A percentile compares a stretch with the other conserved stretches of the same genome.
Evolutionary conservation across 2,329 filamentous ascomycete genomes (phyloP).

Genomic region (Penicillium capsulatum): DNA sequence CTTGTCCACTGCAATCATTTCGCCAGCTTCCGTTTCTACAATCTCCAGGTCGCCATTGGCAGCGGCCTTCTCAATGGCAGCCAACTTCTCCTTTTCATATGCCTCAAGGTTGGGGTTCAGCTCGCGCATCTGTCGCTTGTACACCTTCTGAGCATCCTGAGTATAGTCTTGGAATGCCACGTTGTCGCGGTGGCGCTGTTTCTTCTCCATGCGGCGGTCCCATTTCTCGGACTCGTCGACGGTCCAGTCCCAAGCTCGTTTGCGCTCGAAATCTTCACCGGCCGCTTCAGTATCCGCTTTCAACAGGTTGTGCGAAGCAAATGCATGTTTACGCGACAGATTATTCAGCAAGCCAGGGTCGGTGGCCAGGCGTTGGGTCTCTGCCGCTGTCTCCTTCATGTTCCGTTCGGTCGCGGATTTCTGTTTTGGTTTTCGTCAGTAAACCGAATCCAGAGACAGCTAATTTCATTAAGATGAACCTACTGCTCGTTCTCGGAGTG

Average conservation of each 20-base stretch:
- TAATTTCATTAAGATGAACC: slow-evolving; percentile 23
- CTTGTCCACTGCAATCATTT: slow-evolving; percentile 89
- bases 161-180: slow-evolving; percentile 87
- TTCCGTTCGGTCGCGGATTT: slow-evolving; percentile 53
- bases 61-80: slow-evolving; percentile 78
- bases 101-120: slow-evolving; percentile 71
- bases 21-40: slow-evolving; percentile 90
- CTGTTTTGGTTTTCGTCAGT: slow-evolving; percentile 28
- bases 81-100: slow-evolving; percentile 85
- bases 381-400: slow-evolving; percentile 75
- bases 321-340: slow-evolving; percentile 78
- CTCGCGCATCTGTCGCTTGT: slow-evolving; percentile 82
- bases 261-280: slow-evolving; percentile 92
- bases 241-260: slow-evolving; percentile 98
- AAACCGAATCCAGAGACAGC: background rate
- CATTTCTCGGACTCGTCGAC: slow-evolving; percentile 89
- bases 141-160: slow-evolving; percentile 83
- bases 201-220: slow-evolving; percentile 88
- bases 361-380: slow-evolving; percentile 72
- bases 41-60: slow-evolving; percentile 82
- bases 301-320: slow-evolving; percentile 86
- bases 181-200: slow-evolving; percentile 72
- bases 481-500: slow-evolving; percentile 72
- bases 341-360: slow-evolving; percentile 73
- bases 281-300: slow-evolving; percentile 83